Evolutionary conservation across 139 green algal species (phyloP).

Genomic region (Chlamydomonas schloesseri): DNA sequence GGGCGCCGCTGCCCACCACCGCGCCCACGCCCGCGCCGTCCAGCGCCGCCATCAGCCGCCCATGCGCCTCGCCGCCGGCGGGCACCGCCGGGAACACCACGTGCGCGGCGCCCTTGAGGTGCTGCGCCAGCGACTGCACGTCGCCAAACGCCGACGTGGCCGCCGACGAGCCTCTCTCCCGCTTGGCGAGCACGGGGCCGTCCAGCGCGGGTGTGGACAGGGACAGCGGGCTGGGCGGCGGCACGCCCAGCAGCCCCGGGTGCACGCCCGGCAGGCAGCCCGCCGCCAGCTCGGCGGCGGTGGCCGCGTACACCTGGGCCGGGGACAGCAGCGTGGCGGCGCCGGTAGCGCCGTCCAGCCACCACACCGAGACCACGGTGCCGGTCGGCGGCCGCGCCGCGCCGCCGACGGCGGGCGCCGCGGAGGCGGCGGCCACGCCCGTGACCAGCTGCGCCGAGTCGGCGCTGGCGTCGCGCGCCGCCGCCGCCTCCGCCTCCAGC

Average conservation of each 20-base stretch:
- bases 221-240: constrained; percentile 19
- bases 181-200: neutral
- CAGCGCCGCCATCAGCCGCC: constrained; percentile 52
- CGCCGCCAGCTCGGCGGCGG: constrained; percentile 28
- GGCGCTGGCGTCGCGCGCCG: too few relatives aligned
- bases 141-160: constrained; percentile 15
- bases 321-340: constrained; percentile 20
- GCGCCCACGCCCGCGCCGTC: constrained; percentile 55
- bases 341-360: constrained; percentile 26
- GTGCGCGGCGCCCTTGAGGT: constrained; percentile 55
- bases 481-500: neutral
- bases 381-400: neutral
- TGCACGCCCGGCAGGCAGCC: constrained; percentile 34
- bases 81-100: constrained; percentile 50
- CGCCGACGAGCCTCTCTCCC: neutral
- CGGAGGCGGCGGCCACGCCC: neutral
- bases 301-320: constrained; percentile 20
- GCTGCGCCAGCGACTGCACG: constrained; percentile 37
- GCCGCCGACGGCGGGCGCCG: neutral
- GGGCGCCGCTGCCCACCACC: constrained; percentile 57
- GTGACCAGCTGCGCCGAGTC: too few relatives aligned
- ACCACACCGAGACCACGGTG: constrained; percentile 29
- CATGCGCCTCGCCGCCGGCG: neutral
- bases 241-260: constrained; percentile 9
- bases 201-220: neutral